Conservation (phyloP, 768 basidiomycete genomes). For the Naganishia onofrii region DNA sequence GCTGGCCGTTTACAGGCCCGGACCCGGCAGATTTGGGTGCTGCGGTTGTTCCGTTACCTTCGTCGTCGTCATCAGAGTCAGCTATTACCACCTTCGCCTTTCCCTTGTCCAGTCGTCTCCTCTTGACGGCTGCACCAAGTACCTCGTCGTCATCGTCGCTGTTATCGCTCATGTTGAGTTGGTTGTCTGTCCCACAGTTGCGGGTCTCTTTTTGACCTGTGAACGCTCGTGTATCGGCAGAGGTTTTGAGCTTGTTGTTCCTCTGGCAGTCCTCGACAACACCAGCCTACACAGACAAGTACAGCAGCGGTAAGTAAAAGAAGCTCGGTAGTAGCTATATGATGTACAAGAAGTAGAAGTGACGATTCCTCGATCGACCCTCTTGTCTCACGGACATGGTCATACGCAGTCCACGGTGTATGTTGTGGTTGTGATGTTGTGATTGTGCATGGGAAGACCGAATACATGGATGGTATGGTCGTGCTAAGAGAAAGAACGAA, state of each 20-base stretch:
- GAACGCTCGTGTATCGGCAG: background rate
- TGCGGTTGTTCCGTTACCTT: background rate
- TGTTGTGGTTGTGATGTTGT: too few relatives aligned
- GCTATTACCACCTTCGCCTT: conserved; percentile 13
- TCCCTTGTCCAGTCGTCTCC: conserved; percentile 16
- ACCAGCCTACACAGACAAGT: too few relatives aligned
- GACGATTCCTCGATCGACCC: too few relatives aligned
- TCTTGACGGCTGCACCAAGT: background rate
- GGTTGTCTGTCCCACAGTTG: background rate
- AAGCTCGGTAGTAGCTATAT: too few relatives aligned
- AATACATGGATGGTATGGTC: too few relatives aligned
- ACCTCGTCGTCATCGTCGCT: conserved; percentile 8
- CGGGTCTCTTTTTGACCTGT: background rate
- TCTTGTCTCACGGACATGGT: too few relatives aligned
- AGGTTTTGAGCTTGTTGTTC: background rate
- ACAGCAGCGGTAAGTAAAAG: too few relatives aligned
- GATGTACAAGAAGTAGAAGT: too few relatives aligned
- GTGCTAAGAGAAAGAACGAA: too few relatives aligned
- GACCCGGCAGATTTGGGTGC: background rate
- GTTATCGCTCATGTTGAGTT: background rate
- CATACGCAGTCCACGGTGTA: too few relatives aligned
- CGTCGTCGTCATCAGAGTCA: conserved; percentile 14
- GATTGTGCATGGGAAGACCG: too few relatives aligned
- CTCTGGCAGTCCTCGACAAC: too few relatives aligned
- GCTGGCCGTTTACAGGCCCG: background rate